Conservation (phyloP, 352 stramenopile species). For the Pythium vanterpoolii region DNA sequence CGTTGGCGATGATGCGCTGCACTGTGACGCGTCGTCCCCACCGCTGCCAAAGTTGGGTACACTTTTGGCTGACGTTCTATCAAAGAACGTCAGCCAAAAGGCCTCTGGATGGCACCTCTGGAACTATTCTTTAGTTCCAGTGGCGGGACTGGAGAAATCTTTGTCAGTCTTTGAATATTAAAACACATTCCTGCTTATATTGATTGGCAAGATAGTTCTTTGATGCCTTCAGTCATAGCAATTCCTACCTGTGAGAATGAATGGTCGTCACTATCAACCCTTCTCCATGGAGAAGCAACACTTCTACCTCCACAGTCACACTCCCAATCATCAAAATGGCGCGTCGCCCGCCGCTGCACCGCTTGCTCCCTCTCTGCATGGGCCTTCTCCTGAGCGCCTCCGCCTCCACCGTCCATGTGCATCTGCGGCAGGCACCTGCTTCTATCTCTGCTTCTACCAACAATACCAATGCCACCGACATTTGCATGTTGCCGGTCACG, state of each 20-base stretch:
- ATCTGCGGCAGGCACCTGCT: not conserved
- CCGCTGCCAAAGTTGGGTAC: too few relatives aligned
- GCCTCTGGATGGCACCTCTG: too few relatives aligned
- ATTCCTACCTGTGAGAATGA: not conserved
- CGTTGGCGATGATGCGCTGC: too few relatives aligned
- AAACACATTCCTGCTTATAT: too few relatives aligned
- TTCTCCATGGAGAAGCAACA: not conserved
- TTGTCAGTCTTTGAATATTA: too few relatives aligned
- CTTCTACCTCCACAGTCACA: not conserved
- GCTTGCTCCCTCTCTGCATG: not conserved
- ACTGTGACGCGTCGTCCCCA: too few relatives aligned
- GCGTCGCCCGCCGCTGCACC: not conserved
- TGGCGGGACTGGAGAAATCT: too few relatives aligned
- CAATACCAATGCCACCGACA: constrained; percentile 26
- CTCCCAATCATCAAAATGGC: not conserved
- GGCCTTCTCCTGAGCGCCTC: not conserved
- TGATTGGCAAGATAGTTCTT: too few relatives aligned
- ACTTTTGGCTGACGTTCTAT: too few relatives aligned
- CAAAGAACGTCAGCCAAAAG: too few relatives aligned
- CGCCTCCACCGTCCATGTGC: not conserved
- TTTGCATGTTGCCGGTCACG: constrained; percentile 37
- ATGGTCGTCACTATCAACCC: not conserved
- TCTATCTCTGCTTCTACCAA: not conserved
- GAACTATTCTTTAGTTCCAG: too few relatives aligned
- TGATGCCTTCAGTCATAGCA: too few relatives aligned